Percentiles rank a stretch among this genome's conserved stretches.
Conservation (phyloP, 371 early-diverging fungal species). For the Capillidium heterosporum region DNA sequence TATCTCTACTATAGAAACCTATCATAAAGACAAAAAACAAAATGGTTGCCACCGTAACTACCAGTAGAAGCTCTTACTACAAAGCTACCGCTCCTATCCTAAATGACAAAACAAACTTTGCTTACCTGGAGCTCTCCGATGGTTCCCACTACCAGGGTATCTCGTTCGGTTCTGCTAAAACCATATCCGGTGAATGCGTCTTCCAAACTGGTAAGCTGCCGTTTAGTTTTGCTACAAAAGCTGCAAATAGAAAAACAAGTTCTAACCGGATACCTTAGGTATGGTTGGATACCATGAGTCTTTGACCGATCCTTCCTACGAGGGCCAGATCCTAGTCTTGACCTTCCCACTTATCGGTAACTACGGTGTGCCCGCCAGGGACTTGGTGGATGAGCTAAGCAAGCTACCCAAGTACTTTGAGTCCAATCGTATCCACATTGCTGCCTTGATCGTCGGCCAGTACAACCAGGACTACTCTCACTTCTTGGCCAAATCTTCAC, state of each 20-base stretch:
- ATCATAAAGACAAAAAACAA: no score
- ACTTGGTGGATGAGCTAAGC: conserved; percentile 47
- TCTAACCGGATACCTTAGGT: conserved; percentile 14
- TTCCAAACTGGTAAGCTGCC: conserved; percentile 81
- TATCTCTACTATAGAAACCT: no score
- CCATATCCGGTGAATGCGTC: conserved; percentile 90
- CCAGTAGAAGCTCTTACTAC: neutral
- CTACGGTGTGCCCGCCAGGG: conserved; percentile 86
- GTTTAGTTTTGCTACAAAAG: no score
- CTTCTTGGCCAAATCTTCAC: conserved; percentile 69
- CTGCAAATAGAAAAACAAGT: neutral
- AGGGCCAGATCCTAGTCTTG: conserved; percentile 87
- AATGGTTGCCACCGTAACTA: neutral
- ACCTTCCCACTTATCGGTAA: conserved; percentile 89
- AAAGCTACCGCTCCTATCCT: conserved; percentile 16
- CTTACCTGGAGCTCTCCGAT: conserved; percentile 62
- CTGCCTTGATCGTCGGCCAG: conserved; percentile 75
- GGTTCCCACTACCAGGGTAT: conserved; percentile 73
- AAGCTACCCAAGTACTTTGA: conserved; percentile 80
- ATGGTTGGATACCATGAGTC: conserved; percentile 92
- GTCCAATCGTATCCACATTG: conserved; percentile 77
- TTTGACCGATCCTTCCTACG: conserved; percentile 88
- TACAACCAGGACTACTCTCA: conserved; percentile 81
- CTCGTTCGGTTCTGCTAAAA: conserved; percentile 75
- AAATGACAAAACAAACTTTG: conserved; percentile 25